Evolutionary conservation across 352 stramenopile species (phyloP), one percentile per base, ranked within the genome.

Genomic region (Detonula confervacea): DNA sequence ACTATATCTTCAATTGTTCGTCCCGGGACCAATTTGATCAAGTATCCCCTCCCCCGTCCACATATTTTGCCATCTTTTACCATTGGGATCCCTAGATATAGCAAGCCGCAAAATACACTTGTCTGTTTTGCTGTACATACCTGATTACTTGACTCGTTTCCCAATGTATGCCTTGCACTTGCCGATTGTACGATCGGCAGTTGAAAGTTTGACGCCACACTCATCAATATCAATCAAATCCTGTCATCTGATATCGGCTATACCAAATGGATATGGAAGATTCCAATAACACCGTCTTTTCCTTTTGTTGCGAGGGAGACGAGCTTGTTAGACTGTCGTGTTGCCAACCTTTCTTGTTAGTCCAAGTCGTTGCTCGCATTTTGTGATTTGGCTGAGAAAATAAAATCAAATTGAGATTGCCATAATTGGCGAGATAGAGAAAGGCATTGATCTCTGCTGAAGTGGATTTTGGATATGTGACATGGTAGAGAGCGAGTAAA

Each of bases 181-280:
- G 12, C 64, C 64, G 56, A 55, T 54, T 16, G 27, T 7, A 14
- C 64, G 1, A 18, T 64, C 22, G 30, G 25, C 30, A 27, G 29
- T 72, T 25, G 6, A 51, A 55, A 76, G 12, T 11, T 44, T 16
- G 29, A 57, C 24, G n/a, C 52, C 65, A 44, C 35, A 55, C 20
- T 66, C 33, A 18, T 76, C 67, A 16, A 73, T 7, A 55, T 73
- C 30, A 42, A 73, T 73, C 16, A 73, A 8, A 54, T 73, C 64
- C 22, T 56, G 6, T 4, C 49, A 16, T 2, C 18, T 12, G 18
- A 73, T 64, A 18, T 64, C 51, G 29, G 52, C 49, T 54, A 62
- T 54, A 22, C 64, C 64, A 56, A 42, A 39, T 20, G 51, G 64
- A 56, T 44, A 73, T 30, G 22, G 18, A n/a, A 37, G 22, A n/a